A percentile compares a stretch with the other conserved stretches of the same genome.
Evolutionary conservation across 2,329 filamentous ascomycete genomes (phyloP).

Genomic region (Myriosclerotinia duriaeana): DNA sequence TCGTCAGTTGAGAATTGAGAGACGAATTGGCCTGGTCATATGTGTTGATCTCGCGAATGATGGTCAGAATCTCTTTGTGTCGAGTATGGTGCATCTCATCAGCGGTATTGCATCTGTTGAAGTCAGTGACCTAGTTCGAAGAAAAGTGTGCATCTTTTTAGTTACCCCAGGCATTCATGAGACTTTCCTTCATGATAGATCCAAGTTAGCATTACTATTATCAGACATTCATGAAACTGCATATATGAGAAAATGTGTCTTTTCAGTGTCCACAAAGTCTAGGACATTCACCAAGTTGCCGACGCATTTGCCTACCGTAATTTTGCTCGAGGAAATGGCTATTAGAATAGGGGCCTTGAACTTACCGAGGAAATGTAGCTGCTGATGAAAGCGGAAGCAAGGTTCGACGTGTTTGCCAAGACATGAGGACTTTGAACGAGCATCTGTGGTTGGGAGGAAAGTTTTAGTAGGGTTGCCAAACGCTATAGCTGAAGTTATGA

Average conservation of each 20-base stretch:
- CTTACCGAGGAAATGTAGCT: slow-evolving; percentile 41
- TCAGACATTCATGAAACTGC: not conserved
- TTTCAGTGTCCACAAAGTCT: too few relatives aligned
- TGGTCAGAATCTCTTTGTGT: slow-evolving; percentile 38
- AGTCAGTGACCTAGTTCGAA: slow-evolving; percentile 19
- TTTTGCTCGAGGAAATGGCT: not conserved
- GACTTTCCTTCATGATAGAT: slow-evolving; percentile 33
- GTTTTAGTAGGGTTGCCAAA: slow-evolving; percentile 9
- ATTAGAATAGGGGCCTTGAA: not conserved
- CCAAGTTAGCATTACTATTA: not conserved
- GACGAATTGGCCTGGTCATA: slow-evolving; percentile 28
- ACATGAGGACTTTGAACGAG: slow-evolving; percentile 37
- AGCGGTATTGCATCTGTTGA: slow-evolving; percentile 36
- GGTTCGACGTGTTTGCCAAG: slow-evolving; percentile 41
- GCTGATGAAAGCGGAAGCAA: slow-evolving; percentile 41
- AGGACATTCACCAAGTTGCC: not conserved
- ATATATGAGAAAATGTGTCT: not conserved
- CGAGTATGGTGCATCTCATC: slow-evolving; percentile 40
- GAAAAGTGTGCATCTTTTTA: not conserved
- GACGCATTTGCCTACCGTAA: not conserved
- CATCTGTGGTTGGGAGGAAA: slow-evolving; percentile 28
- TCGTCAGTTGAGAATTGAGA: slow-evolving; percentile 15
- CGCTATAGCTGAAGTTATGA: not conserved
- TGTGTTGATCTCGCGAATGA: slow-evolving; percentile 34
- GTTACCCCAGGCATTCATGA: slow-evolving; percentile 39